Evolutionary conservation across 2,329 filamentous ascomycete species (phyloP).

Genomic region (Colletotrichum tofieldiae): DNA sequence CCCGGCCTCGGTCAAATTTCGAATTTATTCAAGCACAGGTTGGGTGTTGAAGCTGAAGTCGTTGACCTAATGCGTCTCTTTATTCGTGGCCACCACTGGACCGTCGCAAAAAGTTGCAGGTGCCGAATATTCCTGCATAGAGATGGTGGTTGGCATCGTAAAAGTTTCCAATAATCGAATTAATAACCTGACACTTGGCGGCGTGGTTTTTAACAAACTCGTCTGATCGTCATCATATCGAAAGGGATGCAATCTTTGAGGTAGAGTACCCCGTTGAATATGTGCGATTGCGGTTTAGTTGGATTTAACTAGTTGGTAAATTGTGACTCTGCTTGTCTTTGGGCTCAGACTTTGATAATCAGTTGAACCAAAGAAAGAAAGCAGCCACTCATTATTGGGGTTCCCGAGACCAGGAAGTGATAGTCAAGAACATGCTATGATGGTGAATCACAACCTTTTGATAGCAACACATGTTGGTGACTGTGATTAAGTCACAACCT

Average conservation of each 20-base stretch:
- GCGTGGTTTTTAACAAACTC: background rate
- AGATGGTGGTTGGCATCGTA: no score
- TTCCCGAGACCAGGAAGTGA: background rate
- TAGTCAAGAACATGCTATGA: background rate
- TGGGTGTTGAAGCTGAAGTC: slow-evolving; percentile 12
- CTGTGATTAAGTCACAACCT: background rate
- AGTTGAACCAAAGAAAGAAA: background rate
- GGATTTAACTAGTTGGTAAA: background rate
- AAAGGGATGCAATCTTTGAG: background rate
- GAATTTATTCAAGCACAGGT: slow-evolving; percentile 44
- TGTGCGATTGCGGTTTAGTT: background rate
- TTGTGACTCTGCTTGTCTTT: background rate
- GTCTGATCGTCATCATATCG: background rate
- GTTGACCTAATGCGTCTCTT: background rate
- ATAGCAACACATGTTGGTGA: no score
- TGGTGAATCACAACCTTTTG: background rate
- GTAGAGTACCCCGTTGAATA: background rate
- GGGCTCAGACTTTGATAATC: no score
- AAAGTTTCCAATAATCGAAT: rapidly evolving
- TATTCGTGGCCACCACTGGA: no score
- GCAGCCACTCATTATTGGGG: background rate
- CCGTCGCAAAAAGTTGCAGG: no score
- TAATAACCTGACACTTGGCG: background rate
- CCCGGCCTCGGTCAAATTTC: slow-evolving; percentile 40
- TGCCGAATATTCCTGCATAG: slow-evolving; percentile 28